These are phyloP conservation scores for Solanum dulcamara DNA, from an alignment of 257 asterid species.

Conservation along the genomic window DNA sequence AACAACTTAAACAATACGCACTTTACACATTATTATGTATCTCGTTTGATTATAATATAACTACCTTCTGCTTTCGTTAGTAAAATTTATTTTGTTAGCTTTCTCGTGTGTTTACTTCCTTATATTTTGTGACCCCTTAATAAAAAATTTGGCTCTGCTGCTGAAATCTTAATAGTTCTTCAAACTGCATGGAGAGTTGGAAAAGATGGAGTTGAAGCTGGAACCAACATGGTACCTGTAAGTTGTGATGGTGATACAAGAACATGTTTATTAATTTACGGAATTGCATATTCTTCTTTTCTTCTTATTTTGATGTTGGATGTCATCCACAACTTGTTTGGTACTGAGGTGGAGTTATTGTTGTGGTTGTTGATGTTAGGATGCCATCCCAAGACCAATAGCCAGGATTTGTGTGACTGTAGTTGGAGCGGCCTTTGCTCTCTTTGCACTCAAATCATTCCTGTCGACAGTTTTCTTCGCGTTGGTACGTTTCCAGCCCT, in stretches of 20 bases:
- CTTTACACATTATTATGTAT: no score
- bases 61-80: no score
- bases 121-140: no score
- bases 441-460: conserved; percentile 71
- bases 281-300: background rate
- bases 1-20: no score
- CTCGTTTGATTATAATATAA: no score
- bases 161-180: conserved; percentile 27
- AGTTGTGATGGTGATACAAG: conserved; percentile 10
- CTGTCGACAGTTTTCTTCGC: conserved; percentile 76
- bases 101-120: no score
- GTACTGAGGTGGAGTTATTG: background rate
- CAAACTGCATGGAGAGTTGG: conserved; percentile 73
- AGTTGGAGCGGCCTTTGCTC: conserved; percentile 38
- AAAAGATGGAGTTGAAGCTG: conserved; percentile 89
- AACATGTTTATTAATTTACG: background rate
- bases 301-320: conserved; percentile 7
- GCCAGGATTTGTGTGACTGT: conserved; percentile 63
- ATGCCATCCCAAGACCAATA: conserved; percentile 67
- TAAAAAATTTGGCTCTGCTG: no score
- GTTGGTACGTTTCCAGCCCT: conserved; percentile 43
- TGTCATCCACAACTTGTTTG: conserved; percentile 23
- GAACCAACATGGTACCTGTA: conserved; percentile 84
- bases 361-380: conserved; percentile 21
- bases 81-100: no score